A percentile compares a stretch with the other conserved stretches of the same genome.
Evolutionary conservation across 1,139 yeast species (phyloP).

Genomic region (Diutina mesorugosa): DNA sequence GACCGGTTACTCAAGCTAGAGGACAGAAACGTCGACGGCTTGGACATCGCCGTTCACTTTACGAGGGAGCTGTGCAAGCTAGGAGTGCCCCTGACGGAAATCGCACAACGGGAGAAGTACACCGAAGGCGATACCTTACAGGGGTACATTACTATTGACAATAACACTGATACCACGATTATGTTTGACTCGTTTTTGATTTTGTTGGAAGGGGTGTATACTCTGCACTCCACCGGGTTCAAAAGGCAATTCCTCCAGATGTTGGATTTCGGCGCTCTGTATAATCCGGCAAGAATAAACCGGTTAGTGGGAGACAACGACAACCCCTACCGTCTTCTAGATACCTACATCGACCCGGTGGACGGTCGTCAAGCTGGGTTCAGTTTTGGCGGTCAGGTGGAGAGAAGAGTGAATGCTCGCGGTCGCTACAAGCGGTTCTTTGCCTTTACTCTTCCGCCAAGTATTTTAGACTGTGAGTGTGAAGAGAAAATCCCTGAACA

Average conservation of each 20-base stretch:
- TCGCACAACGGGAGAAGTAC: conserved; percentile 23
- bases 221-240: not conserved
- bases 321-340: conserved; percentile 9
- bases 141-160: conserved; percentile 38
- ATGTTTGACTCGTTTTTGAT: conserved; percentile 48
- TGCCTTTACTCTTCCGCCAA: conserved; percentile 13
- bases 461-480: conserved; percentile 10
- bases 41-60: conserved; percentile 18
- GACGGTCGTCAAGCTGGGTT: conserved; percentile 15
- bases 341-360: conserved; percentile 11
- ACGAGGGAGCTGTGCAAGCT: conserved; percentile 24
- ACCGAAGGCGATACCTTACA: conserved; percentile 40
- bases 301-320: conserved; percentile 13
- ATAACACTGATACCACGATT: conserved; percentile 23
- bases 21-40: conserved; percentile 10
- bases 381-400: conserved; percentile 5
- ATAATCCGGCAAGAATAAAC: conserved; percentile 19
- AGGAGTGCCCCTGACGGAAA: conserved; percentile 15
- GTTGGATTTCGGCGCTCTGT: conserved; percentile 32
- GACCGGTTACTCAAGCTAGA: not conserved
- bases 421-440: conserved; percentile 9
- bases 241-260: conserved; percentile 21
- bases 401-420: conserved; percentile 5
- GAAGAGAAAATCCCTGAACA: not conserved
- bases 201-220: conserved; percentile 38